Evolutionary conservation across 768 basidiomycete genomes (phyloP).

Genomic region (Psilocybe cyanescens): DNA sequence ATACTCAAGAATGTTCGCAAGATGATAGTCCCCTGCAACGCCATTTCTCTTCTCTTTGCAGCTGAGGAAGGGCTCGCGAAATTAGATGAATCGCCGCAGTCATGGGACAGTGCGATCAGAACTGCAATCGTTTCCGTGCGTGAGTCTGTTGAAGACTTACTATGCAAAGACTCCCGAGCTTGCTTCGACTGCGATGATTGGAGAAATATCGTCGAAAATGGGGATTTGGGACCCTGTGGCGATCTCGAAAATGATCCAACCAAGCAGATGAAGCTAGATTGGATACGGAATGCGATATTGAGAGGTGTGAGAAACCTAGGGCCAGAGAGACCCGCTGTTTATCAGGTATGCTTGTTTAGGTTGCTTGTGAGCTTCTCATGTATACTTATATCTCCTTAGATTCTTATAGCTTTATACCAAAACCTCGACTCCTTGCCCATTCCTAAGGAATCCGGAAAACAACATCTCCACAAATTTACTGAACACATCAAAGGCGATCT

Average conservation of each 20-base stretch:
- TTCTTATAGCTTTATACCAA: neutral
- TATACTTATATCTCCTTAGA: neutral
- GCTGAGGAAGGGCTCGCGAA: neutral
- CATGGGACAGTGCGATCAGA: neutral
- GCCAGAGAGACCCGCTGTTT: neutral
- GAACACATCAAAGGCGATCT: neutral
- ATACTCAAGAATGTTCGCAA: neutral
- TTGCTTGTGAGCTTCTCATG: neutral
- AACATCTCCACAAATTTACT: neutral
- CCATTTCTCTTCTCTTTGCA: neutral
- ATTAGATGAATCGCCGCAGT: neutral
- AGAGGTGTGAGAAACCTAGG: neutral
- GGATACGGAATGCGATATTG: neutral
- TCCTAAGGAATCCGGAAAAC: neutral
- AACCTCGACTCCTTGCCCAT: neutral
- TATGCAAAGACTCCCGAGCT: neutral
- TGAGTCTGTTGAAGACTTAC: neutral
- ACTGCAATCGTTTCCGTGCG: neutral
- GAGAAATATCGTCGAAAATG: neutral
- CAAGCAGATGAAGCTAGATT: neutral
- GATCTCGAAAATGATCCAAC: neutral
- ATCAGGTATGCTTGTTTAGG: neutral
- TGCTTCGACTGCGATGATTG: slow-evolving; percentile 4
- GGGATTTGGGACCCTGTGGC: neutral
- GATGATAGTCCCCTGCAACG: neutral